A percentile compares a stretch with the other conserved stretches of the same genome.
phyloP scores from a whole-genome alignment of 768 basidiomycete species.

The Gautieria morchelliformis region DNA sequence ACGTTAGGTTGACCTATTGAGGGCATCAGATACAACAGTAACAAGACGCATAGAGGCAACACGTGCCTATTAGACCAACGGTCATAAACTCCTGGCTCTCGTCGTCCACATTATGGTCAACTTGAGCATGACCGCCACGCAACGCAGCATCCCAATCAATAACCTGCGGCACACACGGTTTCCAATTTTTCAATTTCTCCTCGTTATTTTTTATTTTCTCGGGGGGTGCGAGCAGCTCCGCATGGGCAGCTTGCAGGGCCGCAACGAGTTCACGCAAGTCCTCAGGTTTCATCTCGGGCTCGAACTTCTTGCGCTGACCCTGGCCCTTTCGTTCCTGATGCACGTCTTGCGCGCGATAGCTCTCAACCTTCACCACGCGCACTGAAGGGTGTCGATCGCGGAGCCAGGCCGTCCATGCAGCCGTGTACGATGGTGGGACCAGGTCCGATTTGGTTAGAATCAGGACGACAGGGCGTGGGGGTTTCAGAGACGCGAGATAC shows the following conservation, averaged over 20 bases:
- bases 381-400: slow-evolving; percentile 40
- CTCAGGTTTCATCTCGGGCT: slow-evolving; percentile 58
- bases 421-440: slow-evolving; percentile 51
- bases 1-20: slow-evolving; percentile 83
- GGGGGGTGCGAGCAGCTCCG: slow-evolving; percentile 60
- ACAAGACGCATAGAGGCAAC: background rate
- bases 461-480: slow-evolving; percentile 46
- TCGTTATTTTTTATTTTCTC: slow-evolving; percentile 38
- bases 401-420: slow-evolving; percentile 59
- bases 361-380: slow-evolving; percentile 66
- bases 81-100: slow-evolving; percentile 47
- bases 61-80: slow-evolving; percentile 68
- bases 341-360: slow-evolving; percentile 46
- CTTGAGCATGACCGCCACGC: slow-evolving; percentile 31
- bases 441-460: slow-evolving; percentile 88
- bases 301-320: slow-evolving; percentile 40
- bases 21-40: background rate
- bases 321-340: slow-evolving; percentile 22
- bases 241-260: slow-evolving; percentile 57
- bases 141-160: slow-evolving; percentile 71
- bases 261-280: slow-evolving; percentile 57
- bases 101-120: slow-evolving; percentile 26
- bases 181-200: slow-evolving; percentile 50
- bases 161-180: slow-evolving; percentile 46
- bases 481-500: slow-evolving; percentile 38